Evolutionary conservation across 179 eudicot genomes (phyloP).

Genomic region (Silene coronaria): DNA sequence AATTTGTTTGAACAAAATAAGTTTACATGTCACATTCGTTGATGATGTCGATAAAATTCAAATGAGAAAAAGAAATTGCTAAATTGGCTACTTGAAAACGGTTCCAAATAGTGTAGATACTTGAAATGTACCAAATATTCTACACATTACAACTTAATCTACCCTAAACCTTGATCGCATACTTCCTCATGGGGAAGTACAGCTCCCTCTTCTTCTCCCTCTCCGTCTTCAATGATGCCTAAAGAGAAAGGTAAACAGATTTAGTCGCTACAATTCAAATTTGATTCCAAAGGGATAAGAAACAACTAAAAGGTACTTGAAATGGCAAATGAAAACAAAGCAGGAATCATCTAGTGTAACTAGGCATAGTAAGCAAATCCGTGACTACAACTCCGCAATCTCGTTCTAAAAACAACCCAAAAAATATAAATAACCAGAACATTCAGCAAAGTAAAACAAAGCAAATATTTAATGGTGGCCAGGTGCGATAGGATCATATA

Average conservation of each 20-base stretch:
- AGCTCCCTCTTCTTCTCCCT: conserved; percentile 57
- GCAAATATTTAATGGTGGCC: no score
- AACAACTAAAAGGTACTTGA: no score
- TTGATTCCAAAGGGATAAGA: not conserved
- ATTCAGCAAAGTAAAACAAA: not conserved
- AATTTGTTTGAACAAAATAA: not conserved
- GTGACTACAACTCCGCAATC: no score
- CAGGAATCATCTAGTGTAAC: no score
- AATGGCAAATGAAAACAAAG: no score
- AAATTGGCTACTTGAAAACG: not conserved
- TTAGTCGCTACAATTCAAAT: not conserved
- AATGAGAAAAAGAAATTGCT: not conserved
- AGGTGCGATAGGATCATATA: not conserved
- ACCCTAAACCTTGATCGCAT: conserved; percentile 55
- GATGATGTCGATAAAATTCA: not conserved
- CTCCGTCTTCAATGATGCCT: conserved; percentile 67
- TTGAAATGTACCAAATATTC: not conserved
- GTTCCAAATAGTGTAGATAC: not conserved
- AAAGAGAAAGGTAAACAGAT: not conserved
- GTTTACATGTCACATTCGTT: not conserved
- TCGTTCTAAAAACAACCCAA: not conserved
- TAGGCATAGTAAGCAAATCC: no score
- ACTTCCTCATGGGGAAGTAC: conserved; percentile 63
- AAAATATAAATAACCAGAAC: not conserved
- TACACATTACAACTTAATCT: not conserved